Conservation (phyloP, 768 basidiomycete genomes). For the Auricularia sp. region DNA sequence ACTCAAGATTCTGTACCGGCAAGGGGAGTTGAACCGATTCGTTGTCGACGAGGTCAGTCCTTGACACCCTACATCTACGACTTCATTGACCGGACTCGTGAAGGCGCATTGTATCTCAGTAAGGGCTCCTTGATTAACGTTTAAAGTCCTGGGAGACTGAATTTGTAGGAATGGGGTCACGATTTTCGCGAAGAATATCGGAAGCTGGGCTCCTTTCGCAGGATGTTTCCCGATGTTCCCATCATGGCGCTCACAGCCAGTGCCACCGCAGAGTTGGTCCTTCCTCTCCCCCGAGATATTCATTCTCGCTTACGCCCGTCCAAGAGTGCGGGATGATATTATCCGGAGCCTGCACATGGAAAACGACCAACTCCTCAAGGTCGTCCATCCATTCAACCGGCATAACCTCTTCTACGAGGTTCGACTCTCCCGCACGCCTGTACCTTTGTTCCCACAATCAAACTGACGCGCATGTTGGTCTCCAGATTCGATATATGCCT, state of each 20-base stretch:
- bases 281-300: background rate
- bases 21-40: slow-evolving; percentile 54
- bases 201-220: slow-evolving; percentile 58
- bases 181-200: slow-evolving; percentile 71
- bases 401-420: slow-evolving; percentile 77
- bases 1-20: slow-evolving; percentile 40
- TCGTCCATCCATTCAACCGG: slow-evolving; percentile 73
- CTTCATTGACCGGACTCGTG: too few species aligned
- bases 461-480: background rate
- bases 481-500: slow-evolving; percentile 53
- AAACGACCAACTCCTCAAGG: slow-evolving; percentile 43
- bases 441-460: background rate
- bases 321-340: slow-evolving; percentile 68
- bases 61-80: slow-evolving; percentile 1
- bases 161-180: slow-evolving; percentile 71
- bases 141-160: background rate
- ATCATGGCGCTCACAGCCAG: slow-evolving; percentile 86
- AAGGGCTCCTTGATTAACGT: slow-evolving; percentile 10
- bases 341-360: slow-evolving; percentile 54
- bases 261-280: slow-evolving; percentile 54
- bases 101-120: slow-evolving; percentile 82
- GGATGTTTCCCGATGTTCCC: slow-evolving; percentile 55
- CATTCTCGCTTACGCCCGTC: background rate
- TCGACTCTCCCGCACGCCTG: background rate
- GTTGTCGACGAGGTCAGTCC: slow-evolving; percentile 68